These are phyloP conservation scores for Ramalina intermedia DNA, from an alignment of 495 filamentous ascomycete species.

Conservation along the genomic window DNA sequence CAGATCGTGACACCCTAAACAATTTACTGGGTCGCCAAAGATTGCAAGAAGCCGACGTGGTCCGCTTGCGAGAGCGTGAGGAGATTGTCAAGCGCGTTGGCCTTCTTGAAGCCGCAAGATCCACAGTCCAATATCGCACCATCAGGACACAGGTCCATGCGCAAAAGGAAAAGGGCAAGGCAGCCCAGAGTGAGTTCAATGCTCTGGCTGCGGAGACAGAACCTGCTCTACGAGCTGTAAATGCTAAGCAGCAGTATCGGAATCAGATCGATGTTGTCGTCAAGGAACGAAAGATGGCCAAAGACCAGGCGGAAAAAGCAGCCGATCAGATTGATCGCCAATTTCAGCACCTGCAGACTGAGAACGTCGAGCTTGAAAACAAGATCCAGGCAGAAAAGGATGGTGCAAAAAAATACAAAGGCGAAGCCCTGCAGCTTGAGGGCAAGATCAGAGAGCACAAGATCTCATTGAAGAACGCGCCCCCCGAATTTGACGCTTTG, in stretches of 20 bases:
- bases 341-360: conserved; percentile 37
- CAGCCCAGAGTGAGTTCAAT: conserved; percentile 35
- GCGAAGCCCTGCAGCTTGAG: conserved; percentile 31
- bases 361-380: conserved; percentile 38
- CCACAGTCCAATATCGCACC: conserved; percentile 47
- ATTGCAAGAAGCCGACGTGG: conserved; percentile 65
- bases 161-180: conserved; percentile 31
- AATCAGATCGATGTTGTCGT: conserved; percentile 32
- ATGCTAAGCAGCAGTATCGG: conserved; percentile 49
- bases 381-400: conserved; percentile 45
- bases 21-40: conserved; percentile 62
- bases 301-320: conserved; percentile 34
- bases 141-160: conserved; percentile 21
- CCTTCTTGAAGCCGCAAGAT: conserved; percentile 47
- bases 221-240: conserved; percentile 52
- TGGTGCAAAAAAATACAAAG: conserved; percentile 31
- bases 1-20: conserved; percentile 44
- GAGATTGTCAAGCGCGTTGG: conserved; percentile 50
- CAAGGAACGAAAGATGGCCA: conserved; percentile 31
- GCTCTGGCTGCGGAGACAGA: conserved; percentile 44
- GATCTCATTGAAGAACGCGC: conserved; percentile 32
- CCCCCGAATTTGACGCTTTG: conserved; percentile 37
- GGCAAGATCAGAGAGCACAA: conserved; percentile 30
- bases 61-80: conserved; percentile 63
- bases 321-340: conserved; percentile 34